These are phyloP conservation scores for Lycium barbarum DNA, from an alignment of 257 asterid genomes.

Conservation along the genomic window DNA sequence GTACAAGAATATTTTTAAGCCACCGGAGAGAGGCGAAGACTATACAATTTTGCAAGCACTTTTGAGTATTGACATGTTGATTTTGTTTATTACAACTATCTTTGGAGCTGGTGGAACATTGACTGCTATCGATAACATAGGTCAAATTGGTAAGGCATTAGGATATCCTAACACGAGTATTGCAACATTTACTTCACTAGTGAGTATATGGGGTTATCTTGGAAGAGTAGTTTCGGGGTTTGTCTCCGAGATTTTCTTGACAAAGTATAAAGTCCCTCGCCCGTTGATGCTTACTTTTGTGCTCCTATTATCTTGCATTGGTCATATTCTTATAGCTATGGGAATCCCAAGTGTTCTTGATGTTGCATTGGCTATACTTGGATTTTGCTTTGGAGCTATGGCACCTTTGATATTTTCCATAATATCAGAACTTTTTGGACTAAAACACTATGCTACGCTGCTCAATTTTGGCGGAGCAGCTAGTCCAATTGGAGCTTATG, in stretches of 20 bases:
- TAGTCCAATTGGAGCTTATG: constrained; percentile 35
- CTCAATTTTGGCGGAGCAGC: constrained; percentile 66
- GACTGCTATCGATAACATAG: constrained; percentile 75
- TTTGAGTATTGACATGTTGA: constrained; percentile 65
- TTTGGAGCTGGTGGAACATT: constrained; percentile 83
- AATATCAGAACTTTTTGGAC: constrained; percentile 78
- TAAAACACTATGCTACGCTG: constrained; percentile 72
- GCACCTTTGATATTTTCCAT: constrained; percentile 79
- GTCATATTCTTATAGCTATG: constrained; percentile 69
- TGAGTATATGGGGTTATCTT: constrained; percentile 79
- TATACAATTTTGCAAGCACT: constrained; percentile 77
- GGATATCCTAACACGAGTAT: constrained; percentile 66
- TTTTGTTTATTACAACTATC: constrained; percentile 63
- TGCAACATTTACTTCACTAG: constrained; percentile 72
- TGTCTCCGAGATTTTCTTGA: constrained; percentile 56
- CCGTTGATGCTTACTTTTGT: constrained; percentile 60
- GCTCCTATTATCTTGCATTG: constrained; percentile 54
- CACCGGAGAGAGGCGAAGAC: constrained; percentile 73
- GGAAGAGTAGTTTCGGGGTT: constrained; percentile 78
- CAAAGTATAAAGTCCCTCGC: constrained; percentile 67
- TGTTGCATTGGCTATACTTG: constrained; percentile 72
- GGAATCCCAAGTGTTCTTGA: constrained; percentile 62
- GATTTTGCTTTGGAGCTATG: constrained; percentile 85
- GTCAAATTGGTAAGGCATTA: constrained; percentile 63
- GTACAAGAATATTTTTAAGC: constrained; percentile 60